Evolutionary conservation across 2,329 filamentous ascomycete species (phyloP).

Genomic region (Stemphylium lycopersici): DNA sequence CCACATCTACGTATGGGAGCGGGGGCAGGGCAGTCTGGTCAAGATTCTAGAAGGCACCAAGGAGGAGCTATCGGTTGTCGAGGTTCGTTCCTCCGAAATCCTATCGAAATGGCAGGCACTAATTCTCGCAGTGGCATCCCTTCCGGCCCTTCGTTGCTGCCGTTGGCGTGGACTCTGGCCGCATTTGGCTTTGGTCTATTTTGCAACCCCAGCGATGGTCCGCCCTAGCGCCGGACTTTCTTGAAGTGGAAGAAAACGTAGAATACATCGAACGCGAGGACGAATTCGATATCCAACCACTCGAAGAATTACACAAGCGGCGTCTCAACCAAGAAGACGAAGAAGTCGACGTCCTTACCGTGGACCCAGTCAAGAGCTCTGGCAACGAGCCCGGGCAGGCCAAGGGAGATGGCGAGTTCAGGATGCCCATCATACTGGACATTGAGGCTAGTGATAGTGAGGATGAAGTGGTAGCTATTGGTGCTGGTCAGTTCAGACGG

Average conservation of each 20-base stretch:
- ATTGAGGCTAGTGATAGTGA: conserved; percentile 94
- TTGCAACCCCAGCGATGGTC: conserved; percentile 97
- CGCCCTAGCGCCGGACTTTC: conserved; percentile 93
- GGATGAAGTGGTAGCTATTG: conserved; percentile 76
- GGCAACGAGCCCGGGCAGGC: conserved; percentile 56
- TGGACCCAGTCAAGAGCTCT: conserved; percentile 65
- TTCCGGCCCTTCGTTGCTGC: conserved; percentile 84
- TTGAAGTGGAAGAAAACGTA: conserved; percentile 96
- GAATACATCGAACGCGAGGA: conserved; percentile 96
- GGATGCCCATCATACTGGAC: conserved; percentile 92
- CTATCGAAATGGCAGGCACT: not conserved
- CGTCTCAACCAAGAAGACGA: conserved; percentile 92
- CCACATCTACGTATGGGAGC: conserved; percentile 98
- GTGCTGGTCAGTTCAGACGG: conserved; percentile 81
- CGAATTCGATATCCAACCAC: conserved; percentile 96
- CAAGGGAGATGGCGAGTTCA: conserved; percentile 65
- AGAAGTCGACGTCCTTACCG: conserved; percentile 84
- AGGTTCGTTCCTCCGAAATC: conserved; percentile 49
- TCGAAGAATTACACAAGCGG: conserved; percentile 91
- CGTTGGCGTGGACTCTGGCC: conserved; percentile 88
- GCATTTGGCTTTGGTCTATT: conserved; percentile 96
- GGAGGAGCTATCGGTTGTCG: conserved; percentile 93
- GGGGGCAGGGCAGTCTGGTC: conserved; percentile 88
- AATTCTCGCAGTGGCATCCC: conserved; percentile 75
- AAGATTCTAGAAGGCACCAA: conserved; percentile 97